Evolutionary conservation across 495 filamentous ascomycete species (phyloP).

Genomic region (Penicillium angulare): DNA sequence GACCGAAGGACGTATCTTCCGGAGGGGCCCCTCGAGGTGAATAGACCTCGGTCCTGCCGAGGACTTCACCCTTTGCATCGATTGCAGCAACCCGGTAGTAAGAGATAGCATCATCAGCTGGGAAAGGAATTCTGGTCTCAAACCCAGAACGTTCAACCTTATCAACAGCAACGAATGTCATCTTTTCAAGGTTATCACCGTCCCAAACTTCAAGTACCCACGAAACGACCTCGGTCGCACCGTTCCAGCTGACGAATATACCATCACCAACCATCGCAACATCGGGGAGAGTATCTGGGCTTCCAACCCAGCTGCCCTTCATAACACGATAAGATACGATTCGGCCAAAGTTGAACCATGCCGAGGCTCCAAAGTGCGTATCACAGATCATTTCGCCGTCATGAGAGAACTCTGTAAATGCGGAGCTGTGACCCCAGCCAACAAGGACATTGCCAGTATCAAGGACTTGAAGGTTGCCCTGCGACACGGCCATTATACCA

Average conservation of each 20-base stretch:
- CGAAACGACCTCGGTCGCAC: slow-evolving; percentile 41
- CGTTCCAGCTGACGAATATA: slow-evolving; percentile 47
- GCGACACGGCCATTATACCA: slow-evolving; percentile 44
- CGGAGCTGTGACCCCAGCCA: slow-evolving; percentile 57
- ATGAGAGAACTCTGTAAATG: slow-evolving; percentile 53
- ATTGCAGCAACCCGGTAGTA: slow-evolving; percentile 21
- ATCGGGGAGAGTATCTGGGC: slow-evolving; percentile 28
- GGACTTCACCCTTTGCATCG: slow-evolving; percentile 9
- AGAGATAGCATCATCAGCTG: slow-evolving; percentile 3
- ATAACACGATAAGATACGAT: slow-evolving; percentile 36
- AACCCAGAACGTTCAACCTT: slow-evolving; percentile 18
- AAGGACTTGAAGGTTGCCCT: slow-evolving; percentile 58
- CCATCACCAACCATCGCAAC: slow-evolving; percentile 21
- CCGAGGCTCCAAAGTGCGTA: slow-evolving; percentile 36
- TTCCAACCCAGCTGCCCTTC: slow-evolving; percentile 39
- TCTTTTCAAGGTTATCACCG: slow-evolving; percentile 10
- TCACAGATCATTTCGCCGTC: slow-evolving; percentile 51
- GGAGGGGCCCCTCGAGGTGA: not conserved
- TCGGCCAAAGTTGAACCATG: slow-evolving; percentile 38
- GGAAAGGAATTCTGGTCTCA: slow-evolving; percentile 18
- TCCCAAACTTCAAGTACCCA: slow-evolving; percentile 39
- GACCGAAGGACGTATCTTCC: not conserved
- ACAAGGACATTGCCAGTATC: slow-evolving; percentile 52
- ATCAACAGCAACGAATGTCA: slow-evolving; percentile 12
- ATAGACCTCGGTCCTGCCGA: slow-evolving; percentile 15